Conservation (phyloP, 768 basidiomycete genomes). For the Rhizopogon vesiculosus region DNA sequence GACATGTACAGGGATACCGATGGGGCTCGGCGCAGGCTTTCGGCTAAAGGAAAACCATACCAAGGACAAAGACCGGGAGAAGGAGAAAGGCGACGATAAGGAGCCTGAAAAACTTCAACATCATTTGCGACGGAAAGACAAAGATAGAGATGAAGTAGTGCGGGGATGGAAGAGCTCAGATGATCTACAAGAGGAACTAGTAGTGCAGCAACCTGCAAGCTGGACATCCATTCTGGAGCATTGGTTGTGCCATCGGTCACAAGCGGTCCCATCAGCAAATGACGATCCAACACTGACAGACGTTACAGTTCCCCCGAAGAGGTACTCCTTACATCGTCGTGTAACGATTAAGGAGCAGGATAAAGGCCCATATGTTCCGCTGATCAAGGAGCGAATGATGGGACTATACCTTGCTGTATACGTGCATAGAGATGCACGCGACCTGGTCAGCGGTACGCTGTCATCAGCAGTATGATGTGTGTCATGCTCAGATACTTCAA, state of each 20-base stretch:
- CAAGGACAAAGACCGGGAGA: conserved; percentile 30
- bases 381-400: conserved; percentile 90
- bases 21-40: conserved; percentile 75
- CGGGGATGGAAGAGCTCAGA: conserved; percentile 31
- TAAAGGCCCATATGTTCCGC: conserved; percentile 76
- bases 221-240: conserved; percentile 78
- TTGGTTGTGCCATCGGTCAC: conserved; percentile 51
- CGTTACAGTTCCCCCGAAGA: conserved; percentile 38
- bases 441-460: conserved; percentile 54
- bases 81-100: conserved; percentile 25
- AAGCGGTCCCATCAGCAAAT: conserved; percentile 16
- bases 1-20: conserved; percentile 54
- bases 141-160: conserved; percentile 30
- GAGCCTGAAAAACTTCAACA: conserved; percentile 25
- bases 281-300: conserved; percentile 19
- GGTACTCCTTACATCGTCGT: conserved; percentile 39
- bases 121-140: conserved; percentile 31
- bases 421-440: conserved; percentile 65
- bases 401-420: conserved; percentile 79
- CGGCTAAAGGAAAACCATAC: conserved; percentile 39
- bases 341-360: conserved; percentile 37
- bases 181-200: conserved; percentile 29
- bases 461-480: not conserved
- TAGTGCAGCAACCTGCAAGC: conserved; percentile 36
- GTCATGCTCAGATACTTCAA: not conserved